These are phyloP conservation scores for Parastagonospora avenae DNA, from an alignment of 2,329 filamentous ascomycete genomes.

Conservation along the genomic window DNA sequence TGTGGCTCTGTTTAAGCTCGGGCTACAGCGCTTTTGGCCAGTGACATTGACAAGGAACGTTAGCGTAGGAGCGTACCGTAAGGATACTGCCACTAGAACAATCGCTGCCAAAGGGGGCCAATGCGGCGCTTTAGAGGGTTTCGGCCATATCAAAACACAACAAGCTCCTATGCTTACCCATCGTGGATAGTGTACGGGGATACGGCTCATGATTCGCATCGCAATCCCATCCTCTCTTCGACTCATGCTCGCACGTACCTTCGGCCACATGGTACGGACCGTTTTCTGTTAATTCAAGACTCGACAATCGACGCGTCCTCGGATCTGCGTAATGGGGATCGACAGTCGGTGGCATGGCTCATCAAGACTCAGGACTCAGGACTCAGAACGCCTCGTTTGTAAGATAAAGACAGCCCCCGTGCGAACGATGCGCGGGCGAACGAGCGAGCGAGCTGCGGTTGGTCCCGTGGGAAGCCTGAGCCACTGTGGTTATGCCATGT, in stretches of 20 bases:
- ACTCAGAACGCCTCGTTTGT: background rate
- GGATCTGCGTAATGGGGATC: background rate
- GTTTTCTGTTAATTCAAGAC: no score
- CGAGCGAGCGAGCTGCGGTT: slow-evolving; percentile 2
- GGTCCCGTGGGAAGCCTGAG: background rate
- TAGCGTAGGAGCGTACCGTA: slow-evolving; percentile 7
- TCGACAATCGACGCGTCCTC: background rate
- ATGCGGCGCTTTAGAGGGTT: slow-evolving; percentile 13
- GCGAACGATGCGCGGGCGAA: background rate
- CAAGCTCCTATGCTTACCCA: slow-evolving; percentile 2
- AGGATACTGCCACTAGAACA: slow-evolving; percentile 23
- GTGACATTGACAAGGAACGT: slow-evolving; percentile 15
- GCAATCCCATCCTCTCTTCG: background rate
- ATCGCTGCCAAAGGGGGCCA: slow-evolving; percentile 3
- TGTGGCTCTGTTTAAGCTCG: slow-evolving; percentile 2
- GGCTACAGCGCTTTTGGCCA: slow-evolving; percentile 5
- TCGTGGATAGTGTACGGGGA: slow-evolving; percentile 3
- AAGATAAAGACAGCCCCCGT: background rate
- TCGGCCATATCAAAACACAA: slow-evolving; percentile 2
- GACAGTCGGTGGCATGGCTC: background rate
- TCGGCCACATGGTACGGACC: background rate
- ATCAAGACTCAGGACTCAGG: background rate
- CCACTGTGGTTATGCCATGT: background rate
- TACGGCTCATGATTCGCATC: background rate
- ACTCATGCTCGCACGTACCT: background rate